Conservation (phyloP, 176 grass and related monocot genomes). For the Miscanthus lutarioriparius region DNA sequence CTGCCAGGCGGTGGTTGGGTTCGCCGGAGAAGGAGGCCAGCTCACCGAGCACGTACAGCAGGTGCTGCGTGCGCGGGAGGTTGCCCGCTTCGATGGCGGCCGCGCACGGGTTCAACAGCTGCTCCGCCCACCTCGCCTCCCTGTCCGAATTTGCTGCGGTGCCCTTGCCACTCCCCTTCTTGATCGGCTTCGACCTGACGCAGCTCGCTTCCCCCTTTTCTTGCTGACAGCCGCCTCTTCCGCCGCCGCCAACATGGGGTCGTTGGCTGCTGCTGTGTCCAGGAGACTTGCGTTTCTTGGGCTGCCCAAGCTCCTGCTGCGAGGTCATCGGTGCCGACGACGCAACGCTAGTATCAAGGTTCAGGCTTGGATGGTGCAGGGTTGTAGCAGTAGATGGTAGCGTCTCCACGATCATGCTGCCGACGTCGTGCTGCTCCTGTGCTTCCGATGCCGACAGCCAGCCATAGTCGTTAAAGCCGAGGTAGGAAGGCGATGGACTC, state of each 20-base stretch:
- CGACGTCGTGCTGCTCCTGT: neutral
- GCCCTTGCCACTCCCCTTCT: slow-evolving; percentile 45
- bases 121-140: slow-evolving; percentile 87
- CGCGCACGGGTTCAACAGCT: slow-evolving; percentile 83
- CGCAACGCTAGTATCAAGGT: neutral
- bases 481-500: slow-evolving; percentile 25
- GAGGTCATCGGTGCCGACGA: neutral
- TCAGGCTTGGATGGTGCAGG: neutral
- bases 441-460: neutral
- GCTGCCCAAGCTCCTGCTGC: neutral
- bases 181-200: slow-evolving; percentile 11
- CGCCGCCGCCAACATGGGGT: neutral
- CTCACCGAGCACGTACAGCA: slow-evolving; percentile 84
- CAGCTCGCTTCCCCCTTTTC: neutral
- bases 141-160: slow-evolving; percentile 28
- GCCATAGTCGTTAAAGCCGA: neutral
- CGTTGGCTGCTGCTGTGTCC: neutral
- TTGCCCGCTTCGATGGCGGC: slow-evolving; percentile 68
- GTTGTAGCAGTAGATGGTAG: neutral
- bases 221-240: neutral
- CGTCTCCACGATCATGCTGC: neutral
- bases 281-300: slow-evolving; percentile 26
- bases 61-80: slow-evolving; percentile 66
- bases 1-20: slow-evolving; percentile 77
- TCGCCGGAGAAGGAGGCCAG: slow-evolving; percentile 76